Conservation (phyloP, 2,329 filamentous ascomycete species). For the Dothistroma septosporum region DNA sequence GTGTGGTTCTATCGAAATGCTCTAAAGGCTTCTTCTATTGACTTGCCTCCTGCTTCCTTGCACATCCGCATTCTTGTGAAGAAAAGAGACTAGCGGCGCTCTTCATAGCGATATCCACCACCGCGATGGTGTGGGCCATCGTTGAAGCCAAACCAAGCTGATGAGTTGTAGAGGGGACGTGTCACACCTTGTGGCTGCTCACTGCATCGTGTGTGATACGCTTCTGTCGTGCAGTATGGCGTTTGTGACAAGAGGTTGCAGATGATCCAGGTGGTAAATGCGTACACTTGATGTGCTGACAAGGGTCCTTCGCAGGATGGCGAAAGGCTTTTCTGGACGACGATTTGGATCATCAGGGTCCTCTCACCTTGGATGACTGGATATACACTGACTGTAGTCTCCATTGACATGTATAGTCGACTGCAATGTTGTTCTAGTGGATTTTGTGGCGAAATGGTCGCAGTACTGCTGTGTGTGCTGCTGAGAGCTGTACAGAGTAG, state of each 20-base stretch:
- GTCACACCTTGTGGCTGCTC: neutral
- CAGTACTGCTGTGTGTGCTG: conserved; percentile 2
- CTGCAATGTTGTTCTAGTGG: neutral
- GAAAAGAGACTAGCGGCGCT: too few species aligned
- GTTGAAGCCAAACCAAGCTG: neutral
- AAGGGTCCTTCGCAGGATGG: too few species aligned
- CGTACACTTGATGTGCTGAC: too few species aligned
- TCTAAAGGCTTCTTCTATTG: too few species aligned
- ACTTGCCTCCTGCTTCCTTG: too few species aligned
- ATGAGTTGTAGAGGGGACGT: neutral
- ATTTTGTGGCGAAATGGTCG: neutral
- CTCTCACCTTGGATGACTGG: too few species aligned
- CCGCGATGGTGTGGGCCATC: neutral
- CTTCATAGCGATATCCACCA: too few species aligned
- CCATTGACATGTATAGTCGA: neutral
- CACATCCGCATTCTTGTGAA: neutral
- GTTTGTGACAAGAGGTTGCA: neutral
- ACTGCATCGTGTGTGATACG: neutral
- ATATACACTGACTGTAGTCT: neutral
- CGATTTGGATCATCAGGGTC: too few species aligned
- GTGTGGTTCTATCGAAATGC: too few species aligned
- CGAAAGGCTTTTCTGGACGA: too few species aligned
- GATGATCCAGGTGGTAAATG: too few species aligned
- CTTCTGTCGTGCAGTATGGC: neutral
- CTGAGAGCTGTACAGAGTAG: neutral